These are phyloP conservation scores for Trypanosoma mega DNA, from an alignment of 208 protist genomes.

Conservation along the genomic window DNA sequence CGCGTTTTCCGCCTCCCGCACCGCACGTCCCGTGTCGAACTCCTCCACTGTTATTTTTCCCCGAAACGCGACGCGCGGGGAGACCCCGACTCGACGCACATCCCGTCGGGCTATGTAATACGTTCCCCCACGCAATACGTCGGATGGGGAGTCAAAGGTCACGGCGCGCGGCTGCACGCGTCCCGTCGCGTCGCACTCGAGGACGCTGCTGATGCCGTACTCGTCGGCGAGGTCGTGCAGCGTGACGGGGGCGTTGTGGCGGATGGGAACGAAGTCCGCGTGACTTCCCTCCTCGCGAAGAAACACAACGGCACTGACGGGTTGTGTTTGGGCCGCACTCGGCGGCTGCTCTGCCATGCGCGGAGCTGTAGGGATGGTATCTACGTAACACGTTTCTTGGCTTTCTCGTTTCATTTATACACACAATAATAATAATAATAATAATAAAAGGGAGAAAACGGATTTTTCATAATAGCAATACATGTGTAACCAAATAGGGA, in stretches of 20 bases:
- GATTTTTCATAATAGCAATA: too few relatives aligned
- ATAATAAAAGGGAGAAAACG: too few relatives aligned
- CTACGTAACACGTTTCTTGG: too few relatives aligned
- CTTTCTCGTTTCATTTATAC: too few relatives aligned
- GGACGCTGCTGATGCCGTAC: constrained; percentile 79
- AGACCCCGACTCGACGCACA: constrained; percentile 23
- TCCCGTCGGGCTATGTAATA: constrained; percentile 83
- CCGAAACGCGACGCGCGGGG: constrained; percentile 71
- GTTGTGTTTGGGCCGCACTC: neutral
- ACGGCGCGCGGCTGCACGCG: constrained; percentile 67
- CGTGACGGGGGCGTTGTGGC: constrained; percentile 52
- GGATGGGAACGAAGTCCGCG: constrained; percentile 43
- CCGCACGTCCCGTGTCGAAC: constrained; percentile 76
- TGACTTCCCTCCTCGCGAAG: constrained; percentile 36
- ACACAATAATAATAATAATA: too few relatives aligned
- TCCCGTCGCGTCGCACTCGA: constrained; percentile 76
- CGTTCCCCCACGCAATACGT: constrained; percentile 66
- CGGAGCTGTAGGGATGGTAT: too few relatives aligned
- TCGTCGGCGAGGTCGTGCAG: constrained; percentile 72
- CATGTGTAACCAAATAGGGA: too few relatives aligned
- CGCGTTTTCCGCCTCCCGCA: too few relatives aligned
- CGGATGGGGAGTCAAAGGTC: constrained; percentile 78
- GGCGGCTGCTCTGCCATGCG: constrained; percentile 5
- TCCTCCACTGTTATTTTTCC: constrained; percentile 81
- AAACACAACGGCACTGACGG: constrained; percentile 36